Percentiles rank a stretch among this genome's conserved stretches.
phyloP scores from a whole-genome alignment of 2,329 filamentous ascomycete genomes.

The Tolypocladium cylindrosporum region DNA sequence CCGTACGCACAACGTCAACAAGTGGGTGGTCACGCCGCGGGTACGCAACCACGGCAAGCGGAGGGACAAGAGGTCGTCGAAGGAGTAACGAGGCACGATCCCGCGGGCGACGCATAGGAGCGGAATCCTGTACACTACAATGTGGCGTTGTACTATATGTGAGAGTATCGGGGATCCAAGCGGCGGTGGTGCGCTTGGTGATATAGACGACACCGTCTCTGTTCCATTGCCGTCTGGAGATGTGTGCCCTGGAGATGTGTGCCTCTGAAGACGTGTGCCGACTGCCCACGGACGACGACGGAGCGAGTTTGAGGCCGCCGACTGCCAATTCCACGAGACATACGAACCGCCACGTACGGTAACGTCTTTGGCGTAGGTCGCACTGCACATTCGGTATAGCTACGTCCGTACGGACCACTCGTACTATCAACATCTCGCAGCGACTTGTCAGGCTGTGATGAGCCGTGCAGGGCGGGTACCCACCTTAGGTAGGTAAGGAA shows the following conservation, averaged over 20 bases:
- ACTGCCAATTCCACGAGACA: background rate
- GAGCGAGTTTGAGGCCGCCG: background rate
- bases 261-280: background rate
- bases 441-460: background rate
- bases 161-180: conserved; percentile 6
- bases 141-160: conserved; percentile 23
- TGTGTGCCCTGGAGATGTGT: background rate
- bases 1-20: conserved; percentile 81
- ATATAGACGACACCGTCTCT: background rate
- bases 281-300: background rate
- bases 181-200: background rate
- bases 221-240: background rate
- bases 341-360: background rate
- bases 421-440: background rate
- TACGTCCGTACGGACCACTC: too few relatives aligned
- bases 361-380: too few relatives aligned
- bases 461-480: too few relatives aligned
- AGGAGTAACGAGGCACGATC: conserved; percentile 8
- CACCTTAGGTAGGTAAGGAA: too few relatives aligned
- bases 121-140: conserved; percentile 17
- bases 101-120: background rate
- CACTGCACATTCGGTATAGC: background rate
- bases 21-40: conserved; percentile 76
- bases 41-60: conserved; percentile 87
- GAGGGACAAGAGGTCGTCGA: conserved; percentile 48